Percentiles rank a stretch among this genome's conserved stretches.
Evolutionary conservation across 139 green algal species (phyloP).

Genomic region (Auxenochlorella pyrenoidosa): DNA sequence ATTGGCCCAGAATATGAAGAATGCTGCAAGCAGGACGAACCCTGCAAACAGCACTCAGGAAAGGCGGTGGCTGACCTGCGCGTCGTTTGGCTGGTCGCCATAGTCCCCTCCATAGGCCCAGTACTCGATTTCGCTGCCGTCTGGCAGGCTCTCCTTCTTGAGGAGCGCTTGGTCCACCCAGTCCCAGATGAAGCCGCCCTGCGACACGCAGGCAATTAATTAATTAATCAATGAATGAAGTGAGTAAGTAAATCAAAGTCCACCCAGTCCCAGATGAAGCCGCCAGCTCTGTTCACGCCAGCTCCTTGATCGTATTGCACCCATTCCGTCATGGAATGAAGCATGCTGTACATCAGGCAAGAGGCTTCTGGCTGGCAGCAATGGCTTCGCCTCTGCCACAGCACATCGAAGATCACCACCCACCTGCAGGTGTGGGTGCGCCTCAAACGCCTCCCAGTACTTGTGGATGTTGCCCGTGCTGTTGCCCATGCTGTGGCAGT

Average conservation of each 20-base stretch:
- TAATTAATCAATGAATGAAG: background rate
- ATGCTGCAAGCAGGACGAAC: no score
- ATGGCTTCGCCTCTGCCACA: no score
- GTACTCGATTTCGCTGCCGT: constrained; percentile 49
- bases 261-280: constrained; percentile 99
- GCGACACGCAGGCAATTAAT: constrained; percentile 12
- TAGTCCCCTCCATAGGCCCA: constrained; percentile 97
- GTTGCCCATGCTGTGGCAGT: constrained; percentile 98
- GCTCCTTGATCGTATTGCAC: no score
- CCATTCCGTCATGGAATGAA: no score
- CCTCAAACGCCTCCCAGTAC: constrained; percentile 92
- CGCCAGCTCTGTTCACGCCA: no score
- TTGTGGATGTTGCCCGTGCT: constrained; percentile 89
- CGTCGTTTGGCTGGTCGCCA: constrained; percentile 89
- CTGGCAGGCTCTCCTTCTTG: constrained; percentile 29
- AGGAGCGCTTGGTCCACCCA: constrained; percentile 94
- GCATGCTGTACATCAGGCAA: no score
- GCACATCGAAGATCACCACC: no score
- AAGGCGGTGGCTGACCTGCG: background rate
- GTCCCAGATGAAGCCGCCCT: constrained; percentile 99
- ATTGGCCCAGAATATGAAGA: no score
- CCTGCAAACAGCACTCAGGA: no score
- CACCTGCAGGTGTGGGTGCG: constrained; percentile 53
- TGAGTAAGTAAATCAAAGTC: constrained; percentile 76
- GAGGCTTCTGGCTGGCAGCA: no score